Percentiles rank a stretch among this genome's conserved stretches.
Evolutionary conservation across 257 asterid genomes (phyloP).

Genomic region (Capsicum chinense): DNA sequence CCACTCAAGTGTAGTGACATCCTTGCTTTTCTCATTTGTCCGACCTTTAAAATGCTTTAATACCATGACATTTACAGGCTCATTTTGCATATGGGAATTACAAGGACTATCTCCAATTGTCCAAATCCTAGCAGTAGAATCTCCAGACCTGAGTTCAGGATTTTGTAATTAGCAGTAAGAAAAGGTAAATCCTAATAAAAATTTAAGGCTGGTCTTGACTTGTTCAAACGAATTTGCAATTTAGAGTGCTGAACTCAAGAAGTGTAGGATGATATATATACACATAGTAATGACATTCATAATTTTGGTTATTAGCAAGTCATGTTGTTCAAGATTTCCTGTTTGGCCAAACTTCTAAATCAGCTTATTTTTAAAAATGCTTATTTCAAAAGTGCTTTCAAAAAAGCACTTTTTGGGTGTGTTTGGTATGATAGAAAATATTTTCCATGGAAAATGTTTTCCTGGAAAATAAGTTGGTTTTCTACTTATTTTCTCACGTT

Average conservation of each 20-base stretch:
- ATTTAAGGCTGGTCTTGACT: background rate
- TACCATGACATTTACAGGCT: conserved; percentile 60
- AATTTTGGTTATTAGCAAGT: background rate
- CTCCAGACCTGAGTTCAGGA: conserved; percentile 73
- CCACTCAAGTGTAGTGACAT: conserved; percentile 99
- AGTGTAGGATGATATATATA: background rate
- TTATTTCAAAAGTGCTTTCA: no score
- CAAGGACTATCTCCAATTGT: conserved; percentile 65
- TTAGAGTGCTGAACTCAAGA: conserved; percentile 15
- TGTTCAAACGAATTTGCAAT: background rate
- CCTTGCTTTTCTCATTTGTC: conserved; percentile 94
- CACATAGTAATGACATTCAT: background rate
- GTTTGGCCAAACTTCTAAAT: no score
- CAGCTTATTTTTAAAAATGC: no score
- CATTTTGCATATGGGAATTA: conserved; percentile 67
- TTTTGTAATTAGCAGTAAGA: conserved; percentile 27
- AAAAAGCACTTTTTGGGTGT: no score
- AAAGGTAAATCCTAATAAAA: background rate
- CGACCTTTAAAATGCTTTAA: conserved; percentile 89
- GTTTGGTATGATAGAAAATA: no score
- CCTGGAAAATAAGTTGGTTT: no score
- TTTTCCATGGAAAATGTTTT: no score
- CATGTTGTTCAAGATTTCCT: background rate
- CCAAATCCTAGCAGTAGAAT: conserved; percentile 98
- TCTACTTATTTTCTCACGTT: no score